Evolutionary conservation across 1,284 basidiomycete species (phyloP), one percentile per base, ranked within the genome.

Genomic region (Inonotus obliquus): DNA sequence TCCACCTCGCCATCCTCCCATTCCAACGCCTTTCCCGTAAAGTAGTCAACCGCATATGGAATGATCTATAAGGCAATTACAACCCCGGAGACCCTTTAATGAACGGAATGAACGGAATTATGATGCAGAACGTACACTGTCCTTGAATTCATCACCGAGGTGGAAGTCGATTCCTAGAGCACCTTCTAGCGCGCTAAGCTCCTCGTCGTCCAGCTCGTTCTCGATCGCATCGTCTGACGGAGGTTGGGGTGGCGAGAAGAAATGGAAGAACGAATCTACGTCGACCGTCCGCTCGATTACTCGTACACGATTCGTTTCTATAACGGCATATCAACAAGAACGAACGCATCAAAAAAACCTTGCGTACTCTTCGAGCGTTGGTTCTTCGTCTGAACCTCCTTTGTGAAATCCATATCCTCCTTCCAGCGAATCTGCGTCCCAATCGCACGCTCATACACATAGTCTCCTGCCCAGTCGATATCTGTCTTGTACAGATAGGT

Each of bases 351-450:
- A 4, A 10, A 56, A 6, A n/a, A 41, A 23, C 52, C 32, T 55
- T 53, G 27, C 86, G 64, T 70, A 96, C 94, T 94, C 83, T 98
- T 99, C 81, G 98, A 98, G 70, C 96, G 82, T 78, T 98, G 96
- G 82, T 98, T 98, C 85, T 98, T 98, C 75, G 98, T 96, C 80
- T 98, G 96, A 69, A 94, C 90, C 79, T 94, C 92, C 79, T 96
- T 95, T 59, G 96, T 98, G 63, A 98, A 81, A 78, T 99, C 94
- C 80, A 96, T 96, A 70, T 97, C 96, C 74, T 94, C 94, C 79
- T 96, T 97, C 96, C 96, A 98, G 73, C 90, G 87, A 77, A 99
- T 96, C 71, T 89, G 84, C 62, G 87, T 89, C 19, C 95, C 96
- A 71, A 92, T 86, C 60, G 96, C 94, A 67, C 86, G 89, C 80